Conservation (phyloP, 2,329 filamentous ascomycete species). For the Fusarium pininemorale region DNA sequence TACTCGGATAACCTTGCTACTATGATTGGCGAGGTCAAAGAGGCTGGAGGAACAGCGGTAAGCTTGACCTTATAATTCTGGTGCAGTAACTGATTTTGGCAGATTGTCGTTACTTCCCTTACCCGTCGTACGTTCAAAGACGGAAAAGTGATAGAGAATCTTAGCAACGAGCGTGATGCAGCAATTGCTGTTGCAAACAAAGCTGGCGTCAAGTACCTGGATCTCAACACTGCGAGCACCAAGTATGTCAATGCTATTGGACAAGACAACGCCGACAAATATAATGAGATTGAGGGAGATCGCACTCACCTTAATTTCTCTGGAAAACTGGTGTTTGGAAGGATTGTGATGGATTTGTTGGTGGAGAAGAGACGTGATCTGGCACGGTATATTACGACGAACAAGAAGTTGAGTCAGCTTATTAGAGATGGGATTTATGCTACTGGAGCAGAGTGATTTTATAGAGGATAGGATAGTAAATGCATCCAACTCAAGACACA, state of each 20-base stretch:
- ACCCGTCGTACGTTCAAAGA: slow-evolving; percentile 12
- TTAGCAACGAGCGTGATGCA: not conserved
- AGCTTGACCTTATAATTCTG: rapidly evolving
- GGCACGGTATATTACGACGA: not conserved
- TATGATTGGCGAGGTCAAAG: slow-evolving; percentile 1
- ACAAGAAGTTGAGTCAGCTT: slow-evolving; percentile 4
- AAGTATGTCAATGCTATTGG: slow-evolving; percentile 15
- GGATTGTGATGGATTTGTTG: slow-evolving; percentile 13
- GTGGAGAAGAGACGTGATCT: slow-evolving; percentile 8
- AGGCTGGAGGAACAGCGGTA: slow-evolving; percentile 14
- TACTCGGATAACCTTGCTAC: slow-evolving; percentile 3
- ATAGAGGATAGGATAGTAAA: too few species aligned
- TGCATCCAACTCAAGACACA: too few species aligned
- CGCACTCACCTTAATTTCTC: slow-evolving; percentile 8
- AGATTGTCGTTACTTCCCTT: slow-evolving; percentile 11
- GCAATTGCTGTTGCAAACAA: not conserved
- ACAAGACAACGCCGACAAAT: slow-evolving; percentile 5
- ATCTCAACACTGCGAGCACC: slow-evolving; percentile 9
- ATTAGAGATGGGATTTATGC: not conserved
- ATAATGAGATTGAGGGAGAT: slow-evolving; percentile 15
- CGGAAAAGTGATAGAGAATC: slow-evolving; percentile 5
- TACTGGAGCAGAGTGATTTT: not conserved
- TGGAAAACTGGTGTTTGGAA: slow-evolving; percentile 5
- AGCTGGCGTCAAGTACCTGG: not conserved
- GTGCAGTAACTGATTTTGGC: not conserved